Evolutionary conservation across 2,329 filamentous ascomycete genomes (phyloP), one percentile per base, ranked within the genome.

Genomic region (Calonectria pseudoturangicola): DNA sequence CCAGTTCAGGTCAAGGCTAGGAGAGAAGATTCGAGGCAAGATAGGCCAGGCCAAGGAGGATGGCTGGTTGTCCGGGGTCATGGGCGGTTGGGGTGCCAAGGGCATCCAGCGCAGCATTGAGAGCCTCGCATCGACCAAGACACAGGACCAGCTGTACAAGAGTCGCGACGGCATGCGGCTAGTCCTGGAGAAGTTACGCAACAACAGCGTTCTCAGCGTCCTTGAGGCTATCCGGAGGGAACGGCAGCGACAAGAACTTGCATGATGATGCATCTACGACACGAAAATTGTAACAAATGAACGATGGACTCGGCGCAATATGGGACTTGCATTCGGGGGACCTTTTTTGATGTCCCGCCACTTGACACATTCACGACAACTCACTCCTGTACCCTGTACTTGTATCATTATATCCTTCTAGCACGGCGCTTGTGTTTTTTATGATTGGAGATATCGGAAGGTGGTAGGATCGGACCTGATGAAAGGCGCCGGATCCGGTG

Each of bases 131-230:
- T 92, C 94, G 47, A 93, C 92, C 80, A 93, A 94, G 81, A 95
- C 94, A 6, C 90, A 93, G 76, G 93, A 93, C 79, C 93, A 94
- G 81, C 89, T 96, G 79, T 92, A 93, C 65, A 96, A 96, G 86
- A 94, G 93, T 77, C 92, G 93, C 63, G 93, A 96, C 82, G 94
- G 94, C 62, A 96, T 97, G 94, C 92, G 91, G 70, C 91, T 96
- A 45, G 94, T 97, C 10, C 87, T 97, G 27, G 93, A 95, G 83
- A 88, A 94, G 60, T 85, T 92, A 66, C 87, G 90, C 60, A 89
- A 90, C 82, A 90, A 87, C 48, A 89, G 89, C 36, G 87, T 91
- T 70, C 88, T 91, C 68, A 88, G 89, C 47, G 89, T 92, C 36
- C 82, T 92, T 41, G 90, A 92, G 81, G 86, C 89, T 63, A 84